Evolutionary conservation across 228 moss, liverwort and hornwort genomes (phyloP).

Genomic region (Sphagnum magellanicum): DNA sequence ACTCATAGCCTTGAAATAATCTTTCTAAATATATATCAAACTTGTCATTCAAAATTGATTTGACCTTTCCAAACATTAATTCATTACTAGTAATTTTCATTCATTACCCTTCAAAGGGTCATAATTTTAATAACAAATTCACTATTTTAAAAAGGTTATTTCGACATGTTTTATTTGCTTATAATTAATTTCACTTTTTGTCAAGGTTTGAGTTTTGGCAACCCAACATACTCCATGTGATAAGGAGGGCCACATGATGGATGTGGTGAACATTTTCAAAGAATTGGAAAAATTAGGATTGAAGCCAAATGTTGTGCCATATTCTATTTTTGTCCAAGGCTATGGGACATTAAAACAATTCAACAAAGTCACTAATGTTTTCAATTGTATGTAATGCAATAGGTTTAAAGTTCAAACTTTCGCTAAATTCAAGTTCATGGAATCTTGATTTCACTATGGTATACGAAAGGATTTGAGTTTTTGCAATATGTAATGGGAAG

Average conservation of each 20-base stretch:
- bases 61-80: too few species aligned
- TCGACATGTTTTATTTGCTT: too few species aligned
- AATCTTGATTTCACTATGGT: neutral
- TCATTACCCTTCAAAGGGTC: too few species aligned
- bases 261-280: slow-evolving; percentile 45
- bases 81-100: too few species aligned
- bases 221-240: neutral
- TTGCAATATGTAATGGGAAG: neutral
- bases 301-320: slow-evolving; percentile 46
- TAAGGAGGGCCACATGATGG: slow-evolving; percentile 57
- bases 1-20: too few species aligned
- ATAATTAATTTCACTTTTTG: too few species aligned
- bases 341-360: slow-evolving; percentile 50
- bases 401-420: slow-evolving; percentile 8
- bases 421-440: neutral
- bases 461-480: neutral
- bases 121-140: too few species aligned
- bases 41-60: too few species aligned
- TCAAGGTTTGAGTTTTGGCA: slow-evolving; percentile 1
- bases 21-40: too few species aligned
- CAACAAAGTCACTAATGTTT: slow-evolving; percentile 41
- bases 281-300: slow-evolving; percentile 33
- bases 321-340: slow-evolving; percentile 46
- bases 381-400: slow-evolving; percentile 42
- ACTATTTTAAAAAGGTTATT: too few species aligned